These are phyloP conservation scores for Erysimum cheiri DNA, from an alignment of 441 rosid species.

Conservation along the genomic window DNA sequence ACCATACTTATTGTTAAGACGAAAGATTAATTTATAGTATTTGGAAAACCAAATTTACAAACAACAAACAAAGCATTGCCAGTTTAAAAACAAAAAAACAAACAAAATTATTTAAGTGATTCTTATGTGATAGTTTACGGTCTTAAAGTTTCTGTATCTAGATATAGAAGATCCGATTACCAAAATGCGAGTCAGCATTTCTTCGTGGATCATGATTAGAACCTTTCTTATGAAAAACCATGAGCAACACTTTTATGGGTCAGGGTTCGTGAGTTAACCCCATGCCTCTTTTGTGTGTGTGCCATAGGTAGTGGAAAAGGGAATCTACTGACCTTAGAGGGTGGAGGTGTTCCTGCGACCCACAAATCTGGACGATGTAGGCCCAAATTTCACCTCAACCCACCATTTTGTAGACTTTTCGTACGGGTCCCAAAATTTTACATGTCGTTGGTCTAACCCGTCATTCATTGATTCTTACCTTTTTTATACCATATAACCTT, in stretches of 20 bases:
- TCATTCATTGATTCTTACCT: constrained; percentile 30
- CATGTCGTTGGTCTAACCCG: constrained; percentile 30
- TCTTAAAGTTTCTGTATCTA: background rate
- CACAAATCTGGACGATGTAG: constrained; percentile 42
- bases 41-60: background rate
- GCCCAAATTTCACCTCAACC: constrained; percentile 37
- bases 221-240: constrained; percentile 15
- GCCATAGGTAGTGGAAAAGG: constrained; percentile 44
- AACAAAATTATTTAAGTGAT: too few relatives aligned
- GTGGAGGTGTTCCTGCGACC: constrained; percentile 43
- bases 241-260: constrained; percentile 35
- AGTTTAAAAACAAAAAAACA: too few relatives aligned
- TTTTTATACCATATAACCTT: constrained; percentile 33
- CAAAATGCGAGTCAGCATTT: background rate
- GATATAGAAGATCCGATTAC: constrained; percentile 1
- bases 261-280: constrained; percentile 38
- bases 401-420: constrained; percentile 34
- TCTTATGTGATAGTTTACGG: background rate
- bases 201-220: constrained; percentile 10
- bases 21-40: too few relatives aligned
- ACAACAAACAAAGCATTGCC: background rate
- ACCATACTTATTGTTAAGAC: too few relatives aligned
- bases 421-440: constrained; percentile 35
- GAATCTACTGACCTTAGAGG: constrained; percentile 38
- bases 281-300: constrained; percentile 43